Evolutionary conservation across 352 stramenopile genomes (phyloP).

Genomic region (Phytopythium litorale): DNA sequence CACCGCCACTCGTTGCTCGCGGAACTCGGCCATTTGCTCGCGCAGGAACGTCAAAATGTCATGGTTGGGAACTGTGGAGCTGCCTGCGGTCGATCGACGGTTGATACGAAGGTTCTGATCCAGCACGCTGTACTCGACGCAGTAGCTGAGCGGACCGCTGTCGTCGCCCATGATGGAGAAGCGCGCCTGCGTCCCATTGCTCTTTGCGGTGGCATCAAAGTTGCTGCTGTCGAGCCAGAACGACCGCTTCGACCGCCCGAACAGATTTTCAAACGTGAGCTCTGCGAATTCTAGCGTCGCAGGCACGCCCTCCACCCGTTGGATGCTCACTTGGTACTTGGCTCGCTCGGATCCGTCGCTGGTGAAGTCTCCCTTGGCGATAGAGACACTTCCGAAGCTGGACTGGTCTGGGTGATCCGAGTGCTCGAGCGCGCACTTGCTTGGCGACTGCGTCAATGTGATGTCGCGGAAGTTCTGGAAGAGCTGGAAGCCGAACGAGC

Average conservation of each 20-base stretch:
- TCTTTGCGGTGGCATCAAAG: conserved; percentile 14
- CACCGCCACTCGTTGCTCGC: conserved; percentile 14
- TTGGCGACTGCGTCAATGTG: conserved; percentile 29
- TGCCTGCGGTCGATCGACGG: conserved; percentile 5
- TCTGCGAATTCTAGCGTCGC: conserved; percentile 62
- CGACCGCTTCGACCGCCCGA: conserved; percentile 32
- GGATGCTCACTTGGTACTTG: conserved; percentile 37
- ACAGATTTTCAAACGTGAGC: conserved; percentile 56
- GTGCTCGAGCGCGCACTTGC: conserved; percentile 53
- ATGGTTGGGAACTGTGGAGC: conserved; percentile 12
- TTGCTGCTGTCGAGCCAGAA: conserved; percentile 88
- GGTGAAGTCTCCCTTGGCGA: too few relatives aligned
- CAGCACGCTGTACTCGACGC: conserved; percentile 60
- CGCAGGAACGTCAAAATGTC: too few relatives aligned
- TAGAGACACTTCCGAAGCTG: too few relatives aligned
- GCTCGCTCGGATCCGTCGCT: conserved; percentile 8
- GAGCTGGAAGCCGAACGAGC: conserved; percentile 73
- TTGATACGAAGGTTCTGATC: conserved; percentile 46
- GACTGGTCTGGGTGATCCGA: conserved; percentile 27
- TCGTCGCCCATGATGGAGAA: conserved; percentile 81
- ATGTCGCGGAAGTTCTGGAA: conserved; percentile 89
- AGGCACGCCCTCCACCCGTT: conserved; percentile 24
- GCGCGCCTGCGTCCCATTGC: conserved; percentile 18
- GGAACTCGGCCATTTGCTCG: conserved; percentile 28
- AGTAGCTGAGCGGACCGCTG: conserved; percentile 51